These are phyloP conservation scores for Conidiobolus incongruus DNA, from an alignment of 371 early-diverging fungal species.

Conservation along the genomic window DNA sequence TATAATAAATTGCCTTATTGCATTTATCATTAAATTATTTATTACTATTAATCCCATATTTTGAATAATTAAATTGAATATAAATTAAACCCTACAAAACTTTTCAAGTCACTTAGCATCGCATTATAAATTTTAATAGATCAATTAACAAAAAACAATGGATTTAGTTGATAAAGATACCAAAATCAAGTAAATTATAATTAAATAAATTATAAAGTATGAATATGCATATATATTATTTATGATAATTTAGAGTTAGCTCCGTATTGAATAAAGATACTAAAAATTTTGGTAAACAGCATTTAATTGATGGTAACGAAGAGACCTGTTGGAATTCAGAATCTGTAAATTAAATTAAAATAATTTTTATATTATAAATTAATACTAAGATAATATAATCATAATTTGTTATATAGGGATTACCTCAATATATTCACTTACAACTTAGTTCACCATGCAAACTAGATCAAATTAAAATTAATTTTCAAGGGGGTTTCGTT, in stretches of 20 bases:
- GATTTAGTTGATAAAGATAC: too few relatives aligned
- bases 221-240: not conserved
- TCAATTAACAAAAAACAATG: too few relatives aligned
- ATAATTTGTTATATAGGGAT: slow-evolving; percentile 25
- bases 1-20: too few relatives aligned
- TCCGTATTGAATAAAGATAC: slow-evolving; percentile 70
- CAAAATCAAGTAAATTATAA: too few relatives aligned
- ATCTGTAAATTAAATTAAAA: slow-evolving; percentile 27
- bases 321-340: slow-evolving; percentile 94
- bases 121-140: too few relatives aligned
- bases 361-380: not conserved
- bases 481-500: slow-evolving; percentile 87
- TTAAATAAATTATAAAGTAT: too few relatives aligned
- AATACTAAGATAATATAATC: too few relatives aligned
- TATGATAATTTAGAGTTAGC: slow-evolving; percentile 37
- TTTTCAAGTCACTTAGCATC: too few relatives aligned
- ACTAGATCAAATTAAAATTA: slow-evolving; percentile 21
- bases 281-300: slow-evolving; percentile 52
- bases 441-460: slow-evolving; percentile 34
- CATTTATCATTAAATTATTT: too few relatives aligned
- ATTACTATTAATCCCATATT: too few relatives aligned
- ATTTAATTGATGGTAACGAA: slow-evolving; percentile 41
- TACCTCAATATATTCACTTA: slow-evolving; percentile 56
- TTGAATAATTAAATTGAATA: too few relatives aligned
- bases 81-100: too few relatives aligned